Conservation (phyloP, 768 basidiomycete species). For the Saitozyma podzolica region DNA sequence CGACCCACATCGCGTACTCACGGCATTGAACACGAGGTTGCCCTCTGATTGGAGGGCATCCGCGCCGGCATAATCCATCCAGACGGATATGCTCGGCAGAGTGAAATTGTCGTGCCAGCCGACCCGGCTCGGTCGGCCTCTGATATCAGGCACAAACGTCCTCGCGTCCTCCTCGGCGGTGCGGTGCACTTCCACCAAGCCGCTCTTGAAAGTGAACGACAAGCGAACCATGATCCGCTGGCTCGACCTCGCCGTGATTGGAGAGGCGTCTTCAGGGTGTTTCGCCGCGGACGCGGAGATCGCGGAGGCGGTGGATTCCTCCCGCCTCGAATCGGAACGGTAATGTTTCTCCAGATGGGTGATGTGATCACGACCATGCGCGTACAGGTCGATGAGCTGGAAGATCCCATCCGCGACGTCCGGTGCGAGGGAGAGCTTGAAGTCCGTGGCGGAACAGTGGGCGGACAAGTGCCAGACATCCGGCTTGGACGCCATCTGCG, state of each 20-base stretch:
- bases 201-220: constrained; percentile 82
- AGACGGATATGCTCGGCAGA: constrained; percentile 50
- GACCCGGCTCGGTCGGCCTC: constrained; percentile 62
- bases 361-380: constrained; percentile 37
- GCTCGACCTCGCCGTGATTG: constrained; percentile 10
- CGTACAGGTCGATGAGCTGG: constrained; percentile 44
- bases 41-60: constrained; percentile 5
- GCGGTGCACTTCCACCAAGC: constrained; percentile 70
- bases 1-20: constrained; percentile 50
- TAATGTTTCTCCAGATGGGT: constrained; percentile 38
- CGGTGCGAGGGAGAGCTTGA: constrained; percentile 43
- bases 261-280: constrained; percentile 7
- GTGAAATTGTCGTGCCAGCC: constrained; percentile 65
- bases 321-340: constrained; percentile 21
- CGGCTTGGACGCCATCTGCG: constrained; percentile 34
- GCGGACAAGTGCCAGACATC: constrained; percentile 38
- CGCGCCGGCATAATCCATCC: constrained; percentile 37
- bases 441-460: constrained; percentile 45
- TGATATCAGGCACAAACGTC: constrained; percentile 52
- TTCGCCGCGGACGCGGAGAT: neutral
- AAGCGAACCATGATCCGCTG: constrained; percentile 52
- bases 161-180: constrained; percentile 49
- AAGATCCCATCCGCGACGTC: constrained; percentile 39
- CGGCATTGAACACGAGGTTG: constrained; percentile 73
- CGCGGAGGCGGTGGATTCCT: constrained; percentile 4